phyloP scores from a whole-genome alignment of 192 early-diverging fungal genomes.

The Backusella morwellensis region DNA sequence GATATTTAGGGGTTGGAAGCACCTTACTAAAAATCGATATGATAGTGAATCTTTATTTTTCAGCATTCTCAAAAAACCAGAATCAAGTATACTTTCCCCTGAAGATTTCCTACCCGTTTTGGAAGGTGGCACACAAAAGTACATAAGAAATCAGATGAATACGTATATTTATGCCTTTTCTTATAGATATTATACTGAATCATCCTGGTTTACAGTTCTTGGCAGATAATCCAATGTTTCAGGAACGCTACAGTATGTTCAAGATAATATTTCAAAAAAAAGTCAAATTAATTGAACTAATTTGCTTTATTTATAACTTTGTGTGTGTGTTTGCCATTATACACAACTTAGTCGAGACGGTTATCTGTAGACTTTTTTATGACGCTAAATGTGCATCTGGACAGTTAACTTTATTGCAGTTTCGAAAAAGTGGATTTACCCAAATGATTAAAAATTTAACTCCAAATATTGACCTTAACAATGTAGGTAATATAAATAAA shows the following conservation, averaged over 20 bases:
- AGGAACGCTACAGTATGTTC: conserved; percentile 74
- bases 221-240: conserved; percentile 74
- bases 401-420: conserved; percentile 75
- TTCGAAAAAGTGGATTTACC: conserved; percentile 62
- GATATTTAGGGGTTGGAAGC: conserved; percentile 40
- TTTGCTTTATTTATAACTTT: not conserved
- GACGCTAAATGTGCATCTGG: conserved; percentile 62
- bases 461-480: conserved; percentile 68
- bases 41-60: conserved; percentile 55
- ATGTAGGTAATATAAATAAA: conserved; percentile 36
- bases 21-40: conserved; percentile 38
- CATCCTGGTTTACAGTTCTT: conserved; percentile 90
- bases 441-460: conserved; percentile 65
- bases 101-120: conserved; percentile 69
- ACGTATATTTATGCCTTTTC: not conserved
- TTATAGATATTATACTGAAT: conserved; percentile 69
- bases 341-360: conserved; percentile 69
- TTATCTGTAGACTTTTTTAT: conserved; percentile 87
- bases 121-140: conserved; percentile 42
- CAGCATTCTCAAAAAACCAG: conserved; percentile 52
- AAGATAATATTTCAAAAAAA: too few species aligned
- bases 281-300: not conserved
- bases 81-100: conserved; percentile 47
- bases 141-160: not conserved
- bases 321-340: not conserved